Evolutionary conservation across 176 grass and related monocot genomes (phyloP).

Genomic region (Raddia guianensis): DNA sequence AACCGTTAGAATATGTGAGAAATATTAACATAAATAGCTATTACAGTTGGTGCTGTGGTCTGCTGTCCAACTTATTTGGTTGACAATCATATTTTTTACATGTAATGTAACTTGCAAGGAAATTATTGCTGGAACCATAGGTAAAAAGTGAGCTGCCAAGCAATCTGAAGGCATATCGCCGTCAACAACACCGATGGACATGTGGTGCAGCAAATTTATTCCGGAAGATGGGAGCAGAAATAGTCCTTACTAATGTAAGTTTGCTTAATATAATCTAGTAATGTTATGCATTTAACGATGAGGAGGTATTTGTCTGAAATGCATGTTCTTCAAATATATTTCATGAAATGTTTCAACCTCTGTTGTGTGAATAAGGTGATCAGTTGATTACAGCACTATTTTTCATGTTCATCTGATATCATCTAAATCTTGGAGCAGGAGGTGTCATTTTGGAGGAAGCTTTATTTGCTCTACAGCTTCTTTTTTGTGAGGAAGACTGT

Average conservation of each 20-base stretch:
- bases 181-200: constrained; percentile 94
- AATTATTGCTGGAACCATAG: constrained; percentile 48
- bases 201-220: constrained; percentile 96
- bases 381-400: constrained; percentile 1
- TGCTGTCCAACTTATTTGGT: background rate
- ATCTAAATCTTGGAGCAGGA: constrained; percentile 61
- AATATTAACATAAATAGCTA: background rate
- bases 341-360: background rate
- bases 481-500: constrained; percentile 96
- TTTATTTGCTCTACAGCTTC: constrained; percentile 95
- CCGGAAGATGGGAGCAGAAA: constrained; percentile 67
- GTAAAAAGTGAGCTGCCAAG: constrained; percentile 95
- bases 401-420: constrained; percentile 33
- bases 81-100: constrained; percentile 30
- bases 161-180: constrained; percentile 83
- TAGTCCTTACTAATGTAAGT: constrained; percentile 65
- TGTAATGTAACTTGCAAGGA: constrained; percentile 10
- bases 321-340: constrained; percentile 15
- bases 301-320: background rate
- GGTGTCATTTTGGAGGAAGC: constrained; percentile 81
- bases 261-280: background rate
- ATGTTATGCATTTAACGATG: background rate
- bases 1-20: background rate
- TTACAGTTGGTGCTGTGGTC: background rate
- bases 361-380: background rate